These are phyloP conservation scores for Lachnellula arida DNA, from an alignment of 2,329 filamentous ascomycete species.

Conservation along the genomic window DNA sequence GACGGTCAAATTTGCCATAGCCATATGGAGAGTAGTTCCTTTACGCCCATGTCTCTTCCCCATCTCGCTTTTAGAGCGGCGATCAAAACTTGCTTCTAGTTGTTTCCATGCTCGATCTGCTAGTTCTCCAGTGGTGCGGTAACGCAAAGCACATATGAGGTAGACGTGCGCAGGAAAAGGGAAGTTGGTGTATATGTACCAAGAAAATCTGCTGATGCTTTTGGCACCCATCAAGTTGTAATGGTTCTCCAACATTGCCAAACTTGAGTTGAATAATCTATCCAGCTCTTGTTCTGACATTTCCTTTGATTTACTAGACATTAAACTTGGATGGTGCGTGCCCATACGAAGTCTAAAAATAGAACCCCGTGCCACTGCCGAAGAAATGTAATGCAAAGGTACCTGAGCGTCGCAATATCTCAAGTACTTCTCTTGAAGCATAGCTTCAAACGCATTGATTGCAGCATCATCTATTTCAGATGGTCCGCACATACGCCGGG, in stretches of 20 bases:
- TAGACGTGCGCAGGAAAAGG: slow-evolving; percentile 30
- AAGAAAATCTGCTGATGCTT: slow-evolving; percentile 25
- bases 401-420: slow-evolving; percentile 36
- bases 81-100: slow-evolving; percentile 8
- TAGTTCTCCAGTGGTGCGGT: slow-evolving; percentile 18
- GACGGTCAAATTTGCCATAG: slow-evolving; percentile 19
- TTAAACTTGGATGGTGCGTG: slow-evolving; percentile 15
- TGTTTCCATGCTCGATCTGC: slow-evolving; percentile 25
- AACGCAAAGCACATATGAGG: slow-evolving; percentile 26
- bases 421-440: slow-evolving; percentile 36
- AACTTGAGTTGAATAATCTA: slow-evolving; percentile 7
- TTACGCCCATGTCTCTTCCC: not conserved
- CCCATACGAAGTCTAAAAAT: slow-evolving; percentile 23
- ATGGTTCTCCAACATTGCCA: slow-evolving; percentile 29
- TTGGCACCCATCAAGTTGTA: slow-evolving; percentile 21
- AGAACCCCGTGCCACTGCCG: slow-evolving; percentile 8
- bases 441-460: slow-evolving; percentile 31
- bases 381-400: slow-evolving; percentile 32
- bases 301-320: slow-evolving; percentile 5
- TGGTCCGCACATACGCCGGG: not conserved
- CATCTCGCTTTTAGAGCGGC: not conserved
- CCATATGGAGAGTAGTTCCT: slow-evolving; percentile 14
- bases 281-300: slow-evolving; percentile 15
- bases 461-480: slow-evolving; percentile 1
- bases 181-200: slow-evolving; percentile 31